phyloP scores from a whole-genome alignment of 805 yeast species.

The Komagataella pastoris region DNA sequence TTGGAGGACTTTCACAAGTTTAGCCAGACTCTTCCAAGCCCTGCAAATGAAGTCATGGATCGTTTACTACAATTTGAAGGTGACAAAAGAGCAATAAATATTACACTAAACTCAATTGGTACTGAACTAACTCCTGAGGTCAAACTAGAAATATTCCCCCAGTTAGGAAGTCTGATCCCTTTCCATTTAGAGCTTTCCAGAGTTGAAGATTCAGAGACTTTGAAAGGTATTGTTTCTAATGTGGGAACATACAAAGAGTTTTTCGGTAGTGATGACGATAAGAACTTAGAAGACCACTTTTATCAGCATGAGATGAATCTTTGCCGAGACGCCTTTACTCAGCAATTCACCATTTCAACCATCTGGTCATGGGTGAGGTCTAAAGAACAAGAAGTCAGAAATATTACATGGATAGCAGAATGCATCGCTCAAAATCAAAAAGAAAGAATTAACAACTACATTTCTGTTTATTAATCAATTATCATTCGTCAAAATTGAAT shows the following conservation, averaged over 20 bases:
- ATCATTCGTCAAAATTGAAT: background rate
- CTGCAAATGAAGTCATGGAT: slow-evolving; percentile 74
- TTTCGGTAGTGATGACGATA: slow-evolving; percentile 34
- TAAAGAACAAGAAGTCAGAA: slow-evolving; percentile 92
- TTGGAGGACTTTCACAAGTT: slow-evolving; percentile 75
- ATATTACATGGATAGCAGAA: slow-evolving; percentile 99
- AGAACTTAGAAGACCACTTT: slow-evolving; percentile 85
- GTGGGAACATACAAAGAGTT: slow-evolving; percentile 55
- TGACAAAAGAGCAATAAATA: slow-evolving; percentile 88
- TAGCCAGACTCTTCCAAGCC: slow-evolving; percentile 42
- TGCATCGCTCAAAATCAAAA: slow-evolving; percentile 98
- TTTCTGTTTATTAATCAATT: slow-evolving; percentile 54
- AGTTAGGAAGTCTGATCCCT: slow-evolving; percentile 72
- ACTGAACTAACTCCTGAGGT: slow-evolving; percentile 69
- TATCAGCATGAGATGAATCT: slow-evolving; percentile 85
- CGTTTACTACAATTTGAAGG: slow-evolving; percentile 80
- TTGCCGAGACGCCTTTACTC: slow-evolving; percentile 89
- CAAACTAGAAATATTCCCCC: slow-evolving; percentile 62
- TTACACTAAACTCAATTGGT: slow-evolving; percentile 79
- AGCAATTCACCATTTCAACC: slow-evolving; percentile 83
- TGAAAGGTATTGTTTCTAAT: slow-evolving; percentile 48
- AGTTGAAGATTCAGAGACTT: slow-evolving; percentile 78
- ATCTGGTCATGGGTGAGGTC: slow-evolving; percentile 96
- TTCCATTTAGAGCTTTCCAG: slow-evolving; percentile 54
- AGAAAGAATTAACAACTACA: slow-evolving; percentile 83